A percentile compares a stretch with the other conserved stretches of the same genome.
Evolutionary conservation across 441 rosid species (phyloP).

Genomic region (Adansonia grandidieri): DNA sequence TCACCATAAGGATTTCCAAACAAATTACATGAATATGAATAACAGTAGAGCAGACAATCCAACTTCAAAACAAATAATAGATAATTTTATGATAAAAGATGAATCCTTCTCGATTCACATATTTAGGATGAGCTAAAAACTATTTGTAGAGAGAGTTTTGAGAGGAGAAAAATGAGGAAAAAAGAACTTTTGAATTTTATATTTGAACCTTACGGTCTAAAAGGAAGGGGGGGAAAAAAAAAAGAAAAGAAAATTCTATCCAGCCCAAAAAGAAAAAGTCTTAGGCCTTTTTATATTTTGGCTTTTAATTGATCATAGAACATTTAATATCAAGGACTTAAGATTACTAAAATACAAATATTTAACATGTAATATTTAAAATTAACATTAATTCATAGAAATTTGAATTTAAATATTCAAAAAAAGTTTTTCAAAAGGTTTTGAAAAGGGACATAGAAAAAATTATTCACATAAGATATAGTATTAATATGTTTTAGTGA

Average conservation of each 20-base stretch:
- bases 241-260: not conserved
- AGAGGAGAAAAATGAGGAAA: not conserved
- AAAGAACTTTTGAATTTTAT: no score
- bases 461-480: no score
- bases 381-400: not conserved
- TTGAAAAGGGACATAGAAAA: no score
- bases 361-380: no score
- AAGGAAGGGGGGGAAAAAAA: not conserved
- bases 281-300: not conserved
- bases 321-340: not conserved
- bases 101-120: conserved; percentile 8
- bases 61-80: not conserved
- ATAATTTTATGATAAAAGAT: not conserved
- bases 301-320: not conserved
- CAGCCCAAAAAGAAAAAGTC: not conserved
- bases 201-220: not conserved
- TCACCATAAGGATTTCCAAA: not conserved
- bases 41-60: not conserved
- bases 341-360: not conserved
- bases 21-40: conserved; percentile 10
- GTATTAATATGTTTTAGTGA: no score
- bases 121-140: not conserved
- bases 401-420: not conserved
- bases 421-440: no score
- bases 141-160: not conserved